phyloP scores from a whole-genome alignment of 2,329 filamentous ascomycete genomes.

The Talaromyces sp. region DNA sequence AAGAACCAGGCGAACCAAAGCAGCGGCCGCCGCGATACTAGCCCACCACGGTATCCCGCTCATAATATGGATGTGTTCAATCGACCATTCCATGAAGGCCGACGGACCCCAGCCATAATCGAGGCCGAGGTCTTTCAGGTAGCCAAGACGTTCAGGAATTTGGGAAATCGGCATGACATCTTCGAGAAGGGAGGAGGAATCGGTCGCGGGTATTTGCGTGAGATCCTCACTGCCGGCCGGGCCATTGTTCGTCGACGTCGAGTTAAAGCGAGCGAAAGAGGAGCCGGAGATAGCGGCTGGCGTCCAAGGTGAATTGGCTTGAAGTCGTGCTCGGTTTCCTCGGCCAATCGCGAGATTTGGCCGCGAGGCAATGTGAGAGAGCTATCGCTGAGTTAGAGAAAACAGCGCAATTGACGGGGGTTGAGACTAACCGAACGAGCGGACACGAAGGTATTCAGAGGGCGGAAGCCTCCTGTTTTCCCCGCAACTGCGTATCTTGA shows the following conservation, averaged over 20 bases:
- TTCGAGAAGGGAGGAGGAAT: conserved; percentile 14
- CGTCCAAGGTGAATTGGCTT: conserved; percentile 6
- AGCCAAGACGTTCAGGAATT: conserved; percentile 74
- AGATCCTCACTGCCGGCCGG: conserved; percentile 5
- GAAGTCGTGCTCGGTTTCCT: conserved; percentile 1
- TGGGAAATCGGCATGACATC: conserved; percentile 33
- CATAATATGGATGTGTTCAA: conserved; percentile 81
- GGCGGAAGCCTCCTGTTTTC: conserved; percentile 24
- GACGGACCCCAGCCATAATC: conserved; percentile 85
- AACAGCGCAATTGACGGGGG: neutral
- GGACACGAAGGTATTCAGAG: conserved; percentile 29
- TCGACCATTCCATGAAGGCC: conserved; percentile 63
- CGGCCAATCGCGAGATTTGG: conserved; percentile 18
- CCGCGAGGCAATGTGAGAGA: conserved; percentile 30
- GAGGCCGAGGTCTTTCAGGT: conserved; percentile 74
- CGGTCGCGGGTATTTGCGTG: conserved; percentile 6
- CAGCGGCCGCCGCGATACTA: conserved; percentile 62
- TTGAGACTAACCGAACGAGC: conserved; percentile 21
- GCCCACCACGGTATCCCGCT: conserved; percentile 76
- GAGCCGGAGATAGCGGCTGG: conserved; percentile 19
- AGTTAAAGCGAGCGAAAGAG: conserved; percentile 35
- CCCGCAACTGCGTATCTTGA: conserved; percentile 44
- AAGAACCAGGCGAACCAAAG: conserved; percentile 61
- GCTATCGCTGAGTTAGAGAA: conserved; percentile 23
- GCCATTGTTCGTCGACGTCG: conserved; percentile 24